Evolutionary conservation across 2,329 filamentous ascomycete genomes (phyloP), one percentile per base, ranked within the genome.

Genomic region (Amauroascus verrucosus): DNA sequence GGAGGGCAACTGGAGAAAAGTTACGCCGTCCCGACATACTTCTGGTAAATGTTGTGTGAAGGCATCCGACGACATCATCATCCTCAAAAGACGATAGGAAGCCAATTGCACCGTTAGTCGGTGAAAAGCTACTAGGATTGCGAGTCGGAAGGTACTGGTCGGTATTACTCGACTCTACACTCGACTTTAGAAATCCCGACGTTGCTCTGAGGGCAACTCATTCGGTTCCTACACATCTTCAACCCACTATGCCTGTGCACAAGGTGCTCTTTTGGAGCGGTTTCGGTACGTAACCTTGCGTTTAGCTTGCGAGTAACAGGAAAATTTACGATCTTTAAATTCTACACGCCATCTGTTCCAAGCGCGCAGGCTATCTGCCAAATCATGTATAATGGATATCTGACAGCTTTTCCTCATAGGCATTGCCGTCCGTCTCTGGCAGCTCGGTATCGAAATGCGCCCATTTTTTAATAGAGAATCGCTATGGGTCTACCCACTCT

Each of bases 401-500:
- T 43, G 20, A 47, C 50, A 24, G 16, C 9, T 24, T 8, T 32
- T 20, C 33, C 18, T 38, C 26, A 55, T 63, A 98, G 93, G 93
- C 77, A 75, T 96, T 65, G 89, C 86, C 67, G 85, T 90, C 67
- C 87, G 91, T 64, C 81, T 93, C 72, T 96, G 90, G 88, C 93
- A 97, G 74, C 84, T 98, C 70, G 93, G 91, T 67, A 93, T 98
- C 70, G 89, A 98, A 77, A 95, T 95, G 89, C 88, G 90, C 58
- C 93, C 91, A 50, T 84, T 96, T 72, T 88, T 97, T 79, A 84
- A 85, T 74, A 82, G 79, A 66, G 78, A 85, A 68, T 86, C 85
- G 53, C 81, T 95, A 65, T 94, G 88, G 86, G 88, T 83, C 49
- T 98, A 95, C 76, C 93, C 93, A 53, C 74, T 91, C 63, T 98